Conservation (phyloP, 768 basidiomycete species). For the Pleurotus salmoneostramineus region DNA sequence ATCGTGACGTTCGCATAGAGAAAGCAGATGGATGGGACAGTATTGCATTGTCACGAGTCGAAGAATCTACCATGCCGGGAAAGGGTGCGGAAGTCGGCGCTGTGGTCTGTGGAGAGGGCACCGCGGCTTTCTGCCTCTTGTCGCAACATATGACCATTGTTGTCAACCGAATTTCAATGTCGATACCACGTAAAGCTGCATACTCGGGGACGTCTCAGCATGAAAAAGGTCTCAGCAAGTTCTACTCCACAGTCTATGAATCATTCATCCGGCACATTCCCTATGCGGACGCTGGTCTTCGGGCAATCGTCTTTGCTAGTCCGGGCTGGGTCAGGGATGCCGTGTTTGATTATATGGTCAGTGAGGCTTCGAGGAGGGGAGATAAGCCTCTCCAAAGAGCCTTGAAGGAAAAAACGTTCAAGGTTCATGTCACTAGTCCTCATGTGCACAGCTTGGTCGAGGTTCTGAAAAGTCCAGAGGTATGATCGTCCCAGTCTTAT, state of each 20-base stretch:
- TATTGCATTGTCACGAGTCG: conserved; percentile 72
- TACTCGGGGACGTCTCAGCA: conserved; percentile 78
- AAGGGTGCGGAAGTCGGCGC: conserved; percentile 96
- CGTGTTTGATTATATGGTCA: conserved; percentile 78
- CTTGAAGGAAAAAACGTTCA: conserved; percentile 78
- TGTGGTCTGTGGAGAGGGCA: conserved; percentile 93
- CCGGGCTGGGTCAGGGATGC: conserved; percentile 95
- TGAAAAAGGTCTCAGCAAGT: conserved; percentile 86
- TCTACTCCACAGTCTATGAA: conserved; percentile 82
- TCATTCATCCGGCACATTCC: conserved; percentile 91
- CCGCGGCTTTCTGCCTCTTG: conserved; percentile 89
- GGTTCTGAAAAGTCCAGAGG: conserved; percentile 92
- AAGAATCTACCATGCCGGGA: conserved; percentile 90
- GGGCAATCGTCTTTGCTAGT: conserved; percentile 93
- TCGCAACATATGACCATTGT: conserved; percentile 98
- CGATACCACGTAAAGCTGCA: conserved; percentile 90
- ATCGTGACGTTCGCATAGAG: conserved; percentile 87
- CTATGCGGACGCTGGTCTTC: conserved; percentile 63
- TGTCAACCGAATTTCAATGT: conserved; percentile 81
- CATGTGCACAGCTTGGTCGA: conserved; percentile 97
- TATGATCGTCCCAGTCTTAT: conserved; percentile 24
- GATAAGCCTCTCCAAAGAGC: conserved; percentile 82
- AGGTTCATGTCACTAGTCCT: conserved; percentile 87
- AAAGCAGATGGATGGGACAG: conserved; percentile 93
- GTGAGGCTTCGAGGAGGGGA: conserved; percentile 73